These are phyloP conservation scores for Trichosporon coremiiforme DNA, from an alignment of 1,284 basidiomycete genomes.

Conservation along the genomic window DNA sequence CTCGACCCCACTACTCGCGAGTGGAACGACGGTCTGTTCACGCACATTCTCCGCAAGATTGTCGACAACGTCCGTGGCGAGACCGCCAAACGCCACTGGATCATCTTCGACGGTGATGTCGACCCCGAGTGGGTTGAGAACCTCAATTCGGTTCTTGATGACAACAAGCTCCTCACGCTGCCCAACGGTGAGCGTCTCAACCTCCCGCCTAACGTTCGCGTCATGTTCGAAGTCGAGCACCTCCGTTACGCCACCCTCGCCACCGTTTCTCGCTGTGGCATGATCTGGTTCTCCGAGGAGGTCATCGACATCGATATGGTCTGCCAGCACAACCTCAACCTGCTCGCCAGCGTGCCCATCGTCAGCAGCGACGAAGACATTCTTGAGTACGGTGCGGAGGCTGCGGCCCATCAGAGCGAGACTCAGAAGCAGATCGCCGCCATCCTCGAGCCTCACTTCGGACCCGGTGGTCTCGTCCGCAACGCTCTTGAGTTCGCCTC, in stretches of 20 bases:
- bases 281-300: conserved; percentile 99
- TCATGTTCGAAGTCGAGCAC: conserved; percentile 99
- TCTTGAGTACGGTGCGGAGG: conserved; percentile 59
- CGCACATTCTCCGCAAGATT: conserved; percentile 95
- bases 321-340: conserved; percentile 82
- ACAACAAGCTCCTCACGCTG: conserved; percentile 96
- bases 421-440: conserved; percentile 78
- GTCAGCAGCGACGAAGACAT: conserved; percentile 87
- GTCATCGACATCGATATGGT: conserved; percentile 90
- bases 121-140: conserved; percentile 99
- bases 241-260: conserved; percentile 95
- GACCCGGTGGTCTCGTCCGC: conserved; percentile 76
- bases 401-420: conserved; percentile 60
- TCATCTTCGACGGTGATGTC: conserved; percentile 98
- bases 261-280: conserved; percentile 99
- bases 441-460: conserved; percentile 80
- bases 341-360: conserved; percentile 73
- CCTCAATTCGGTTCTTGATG: conserved; percentile 90
- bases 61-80: conserved; percentile 98
- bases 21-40: conserved; percentile 99
- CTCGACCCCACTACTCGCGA: conserved; percentile 96
- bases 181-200: conserved; percentile 99
- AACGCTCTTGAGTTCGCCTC: conserved; percentile 76
- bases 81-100: conserved; percentile 96
- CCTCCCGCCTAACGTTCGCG: conserved; percentile 92